Evolutionary conservation across 148 eudicot species (phyloP).

Genomic region (Rhododendron molle): DNA sequence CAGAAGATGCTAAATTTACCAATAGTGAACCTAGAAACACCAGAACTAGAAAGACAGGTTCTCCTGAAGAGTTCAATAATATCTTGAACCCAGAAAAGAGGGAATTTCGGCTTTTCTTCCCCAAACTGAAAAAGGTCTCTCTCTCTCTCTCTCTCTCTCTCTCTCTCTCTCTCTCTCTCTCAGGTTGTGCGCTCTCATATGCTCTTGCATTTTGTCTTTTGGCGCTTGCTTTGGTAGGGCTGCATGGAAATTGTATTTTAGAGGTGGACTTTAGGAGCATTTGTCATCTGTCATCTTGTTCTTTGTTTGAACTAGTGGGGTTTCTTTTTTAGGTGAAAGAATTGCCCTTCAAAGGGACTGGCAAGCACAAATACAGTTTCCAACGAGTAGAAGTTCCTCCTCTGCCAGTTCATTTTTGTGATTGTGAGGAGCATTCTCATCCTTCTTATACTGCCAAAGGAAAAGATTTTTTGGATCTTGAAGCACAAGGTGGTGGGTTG

Average conservation of each 20-base stretch:
- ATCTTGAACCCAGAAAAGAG: slow-evolving; percentile 31
- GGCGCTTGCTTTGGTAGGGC: neutral
- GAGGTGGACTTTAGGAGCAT: neutral
- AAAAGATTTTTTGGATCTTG: slow-evolving; percentile 20
- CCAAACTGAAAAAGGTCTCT: slow-evolving; percentile 71
- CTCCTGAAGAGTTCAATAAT: slow-evolving; percentile 32
- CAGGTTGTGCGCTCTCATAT: neutral
- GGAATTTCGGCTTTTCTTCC: slow-evolving; percentile 69
- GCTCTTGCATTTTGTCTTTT: neutral
- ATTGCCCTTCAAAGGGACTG: slow-evolving; percentile 72
- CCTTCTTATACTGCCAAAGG: slow-evolving; percentile 24
- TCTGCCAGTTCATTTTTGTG: slow-evolving; percentile 76
- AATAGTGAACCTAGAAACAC: slow-evolving; percentile 15
- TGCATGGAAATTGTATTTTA: slow-evolving; percentile 2
- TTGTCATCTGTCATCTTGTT: neutral
- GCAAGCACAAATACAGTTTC: slow-evolving; percentile 98
- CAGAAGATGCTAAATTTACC: slow-evolving; percentile 54
- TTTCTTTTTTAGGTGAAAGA: slow-evolving; percentile 54
- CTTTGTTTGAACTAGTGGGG: slow-evolving; percentile 2
- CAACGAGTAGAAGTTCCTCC: slow-evolving; percentile 68
- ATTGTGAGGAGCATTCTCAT: slow-evolving; percentile 69
- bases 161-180: neutral
- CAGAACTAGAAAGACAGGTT: slow-evolving; percentile 23
- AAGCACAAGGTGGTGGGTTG: slow-evolving; percentile 31
- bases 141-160: no score